Conservation (phyloP, 805 yeast genomes). For the Priceomyces carsonii region DNA sequence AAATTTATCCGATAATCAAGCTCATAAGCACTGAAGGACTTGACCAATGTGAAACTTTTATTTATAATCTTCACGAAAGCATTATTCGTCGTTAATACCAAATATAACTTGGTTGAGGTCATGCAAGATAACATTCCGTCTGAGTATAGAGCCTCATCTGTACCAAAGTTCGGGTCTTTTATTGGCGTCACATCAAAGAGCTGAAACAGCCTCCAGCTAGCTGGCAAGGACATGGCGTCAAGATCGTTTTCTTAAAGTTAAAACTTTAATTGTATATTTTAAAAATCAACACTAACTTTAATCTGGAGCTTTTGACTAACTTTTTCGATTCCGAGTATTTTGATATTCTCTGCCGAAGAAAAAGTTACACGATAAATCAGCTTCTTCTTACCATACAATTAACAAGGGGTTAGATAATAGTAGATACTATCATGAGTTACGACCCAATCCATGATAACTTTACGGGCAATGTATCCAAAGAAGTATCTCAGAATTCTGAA, state of each 20-base stretch:
- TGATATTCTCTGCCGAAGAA: constrained; percentile 1
- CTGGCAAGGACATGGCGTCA: constrained; percentile 7
- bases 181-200: constrained; percentile 84
- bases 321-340: too few species aligned
- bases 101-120: constrained; percentile 52
- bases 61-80: constrained; percentile 59
- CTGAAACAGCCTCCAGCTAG: constrained; percentile 76
- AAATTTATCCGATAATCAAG: constrained; percentile 63
- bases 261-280: background rate
- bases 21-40: constrained; percentile 64
- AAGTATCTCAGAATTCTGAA: background rate
- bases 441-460: constrained; percentile 45
- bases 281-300: background rate
- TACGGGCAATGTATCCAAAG: constrained; percentile 8
- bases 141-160: constrained; percentile 68
- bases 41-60: constrained; percentile 44
- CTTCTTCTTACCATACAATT: background rate
- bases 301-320: background rate
- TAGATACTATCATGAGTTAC: constrained; percentile 33
- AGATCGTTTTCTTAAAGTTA: background rate
- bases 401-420: background rate
- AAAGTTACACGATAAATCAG: background rate
- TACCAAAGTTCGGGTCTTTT: constrained; percentile 73
- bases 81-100: constrained; percentile 61
- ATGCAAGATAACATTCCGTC: constrained; percentile 72